Evolutionary conservation across 768 basidiomycete species (phyloP).

Genomic region (Hygrophoropsis aurantiaca): DNA sequence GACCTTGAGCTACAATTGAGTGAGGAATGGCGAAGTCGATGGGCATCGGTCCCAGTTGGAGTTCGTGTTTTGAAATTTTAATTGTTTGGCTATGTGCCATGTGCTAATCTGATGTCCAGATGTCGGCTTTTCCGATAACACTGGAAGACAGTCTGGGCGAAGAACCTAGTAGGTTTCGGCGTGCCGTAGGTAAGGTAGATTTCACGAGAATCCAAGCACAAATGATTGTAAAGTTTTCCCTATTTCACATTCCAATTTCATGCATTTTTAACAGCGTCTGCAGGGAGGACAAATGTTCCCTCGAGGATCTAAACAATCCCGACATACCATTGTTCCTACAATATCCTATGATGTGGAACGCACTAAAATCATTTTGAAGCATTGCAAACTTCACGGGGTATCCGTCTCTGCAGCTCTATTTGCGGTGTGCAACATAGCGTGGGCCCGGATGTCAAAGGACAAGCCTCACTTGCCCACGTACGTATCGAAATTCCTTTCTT

Average conservation of each 20-base stretch:
- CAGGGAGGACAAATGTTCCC: constrained; percentile 80
- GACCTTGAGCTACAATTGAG: constrained; percentile 29
- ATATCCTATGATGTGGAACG: constrained; percentile 52
- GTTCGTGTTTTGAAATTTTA: neutral
- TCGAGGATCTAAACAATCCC: constrained; percentile 38
- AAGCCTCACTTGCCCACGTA: constrained; percentile 54
- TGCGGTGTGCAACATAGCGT: constrained; percentile 73
- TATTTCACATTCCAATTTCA: neutral
- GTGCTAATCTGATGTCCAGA: constrained; percentile 20
- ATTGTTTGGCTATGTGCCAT: neutral
- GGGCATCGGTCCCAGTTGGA: constrained; percentile 14
- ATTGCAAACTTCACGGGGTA: constrained; percentile 69
- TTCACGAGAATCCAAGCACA: constrained; percentile 53
- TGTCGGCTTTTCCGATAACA: constrained; percentile 37
- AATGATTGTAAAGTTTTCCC: constrained; percentile 45
- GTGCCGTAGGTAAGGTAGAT: constrained; percentile 53
- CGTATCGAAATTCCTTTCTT: neutral
- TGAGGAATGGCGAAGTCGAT: constrained; percentile 34
- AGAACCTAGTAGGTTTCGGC: constrained; percentile 37
- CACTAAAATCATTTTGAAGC: constrained; percentile 63
- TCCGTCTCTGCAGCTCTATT: constrained; percentile 77
- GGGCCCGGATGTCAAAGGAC: constrained; percentile 51
- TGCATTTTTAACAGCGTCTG: neutral
- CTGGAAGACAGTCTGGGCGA: constrained; percentile 52
- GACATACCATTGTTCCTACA: constrained; percentile 71